Conservation (phyloP, 2,329 filamentous ascomycete genomes). For the Verticillium zaregamsianum region DNA sequence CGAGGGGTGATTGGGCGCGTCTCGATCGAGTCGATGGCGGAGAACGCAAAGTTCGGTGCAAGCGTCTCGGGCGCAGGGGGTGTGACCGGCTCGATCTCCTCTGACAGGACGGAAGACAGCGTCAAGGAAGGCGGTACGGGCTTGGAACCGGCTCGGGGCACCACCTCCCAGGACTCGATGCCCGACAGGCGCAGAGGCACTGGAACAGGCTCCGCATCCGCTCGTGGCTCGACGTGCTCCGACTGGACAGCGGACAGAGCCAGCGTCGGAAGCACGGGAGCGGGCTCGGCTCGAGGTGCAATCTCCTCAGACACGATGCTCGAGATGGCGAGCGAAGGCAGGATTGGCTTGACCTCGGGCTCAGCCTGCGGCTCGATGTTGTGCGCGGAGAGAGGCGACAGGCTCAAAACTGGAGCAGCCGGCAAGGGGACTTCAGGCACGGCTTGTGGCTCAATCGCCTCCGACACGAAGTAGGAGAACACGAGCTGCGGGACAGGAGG, state of each 20-base stretch:
- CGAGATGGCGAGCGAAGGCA: constrained; percentile 23
- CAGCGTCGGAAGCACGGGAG: constrained; percentile 12
- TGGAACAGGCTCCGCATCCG: constrained; percentile 13
- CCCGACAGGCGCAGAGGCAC: constrained; percentile 29
- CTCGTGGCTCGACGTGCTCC: constrained; percentile 22
- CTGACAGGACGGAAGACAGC: constrained; percentile 30
- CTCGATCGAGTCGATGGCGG: constrained; percentile 39
- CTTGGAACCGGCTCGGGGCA: constrained; percentile 23
- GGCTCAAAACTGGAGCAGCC: constrained; percentile 9
- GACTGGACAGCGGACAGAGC: constrained; percentile 18
- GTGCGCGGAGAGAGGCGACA: constrained; percentile 10
- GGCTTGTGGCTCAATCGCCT: constrained; percentile 24
- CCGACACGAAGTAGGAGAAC: constrained; percentile 22
- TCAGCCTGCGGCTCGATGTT: constrained; percentile 14
- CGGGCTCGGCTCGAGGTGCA: constrained; percentile 21
- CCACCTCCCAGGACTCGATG: constrained; percentile 37
- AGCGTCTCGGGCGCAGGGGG: constrained; percentile 16
- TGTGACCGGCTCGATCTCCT: constrained; percentile 35
- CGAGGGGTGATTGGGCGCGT: constrained; percentile 42
- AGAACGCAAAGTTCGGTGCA: constrained; percentile 33
- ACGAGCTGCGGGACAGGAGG: constrained; percentile 13
- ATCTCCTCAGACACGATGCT: constrained; percentile 25
- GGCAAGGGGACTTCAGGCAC: constrained; percentile 17
- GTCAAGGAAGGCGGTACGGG: constrained; percentile 22
- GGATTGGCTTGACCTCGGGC: constrained; percentile 21